phyloP scores from a whole-genome alignment of 495 filamentous ascomycete genomes.

The Lasiosphaeria miniovina region DNA sequence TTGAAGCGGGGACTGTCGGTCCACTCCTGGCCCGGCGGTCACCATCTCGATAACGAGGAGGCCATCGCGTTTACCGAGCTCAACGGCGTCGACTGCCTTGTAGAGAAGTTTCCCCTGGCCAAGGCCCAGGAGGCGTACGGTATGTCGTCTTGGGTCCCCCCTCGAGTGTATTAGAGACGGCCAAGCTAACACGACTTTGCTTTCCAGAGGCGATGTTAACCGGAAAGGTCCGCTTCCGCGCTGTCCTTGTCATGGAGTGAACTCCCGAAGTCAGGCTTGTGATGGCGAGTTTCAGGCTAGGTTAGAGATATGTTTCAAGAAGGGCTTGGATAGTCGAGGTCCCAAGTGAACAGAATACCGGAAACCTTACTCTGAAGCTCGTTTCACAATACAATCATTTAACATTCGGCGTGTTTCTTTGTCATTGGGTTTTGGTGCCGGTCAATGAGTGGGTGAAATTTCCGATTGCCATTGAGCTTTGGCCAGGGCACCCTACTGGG shows the following conservation, averaged over 20 bases:
- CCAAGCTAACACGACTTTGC: background rate
- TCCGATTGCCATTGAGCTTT: too few relatives aligned
- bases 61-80: slow-evolving; percentile 58
- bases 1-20: slow-evolving; percentile 40
- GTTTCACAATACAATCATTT: too few relatives aligned
- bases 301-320: too few relatives aligned
- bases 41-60: slow-evolving; percentile 63
- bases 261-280: too few relatives aligned
- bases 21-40: slow-evolving; percentile 61
- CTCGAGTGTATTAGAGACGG: background rate
- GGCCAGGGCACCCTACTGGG: too few relatives aligned
- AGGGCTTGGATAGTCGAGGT: too few relatives aligned
- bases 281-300: too few relatives aligned
- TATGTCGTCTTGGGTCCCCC: background rate
- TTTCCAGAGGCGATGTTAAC: slow-evolving; percentile 4
- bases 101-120: slow-evolving; percentile 60
- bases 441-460: too few relatives aligned
- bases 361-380: too few relatives aligned
- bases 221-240: slow-evolving; percentile 10
- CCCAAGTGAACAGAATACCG: too few relatives aligned
- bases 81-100: slow-evolving; percentile 58
- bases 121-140: slow-evolving; percentile 53
- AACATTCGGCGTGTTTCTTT: too few relatives aligned
- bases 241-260: slow-evolving; percentile 5
- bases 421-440: too few relatives aligned